Evolutionary conservation across 2,329 filamentous ascomycete species (phyloP).

Genomic region (Alternaria sp.): DNA sequence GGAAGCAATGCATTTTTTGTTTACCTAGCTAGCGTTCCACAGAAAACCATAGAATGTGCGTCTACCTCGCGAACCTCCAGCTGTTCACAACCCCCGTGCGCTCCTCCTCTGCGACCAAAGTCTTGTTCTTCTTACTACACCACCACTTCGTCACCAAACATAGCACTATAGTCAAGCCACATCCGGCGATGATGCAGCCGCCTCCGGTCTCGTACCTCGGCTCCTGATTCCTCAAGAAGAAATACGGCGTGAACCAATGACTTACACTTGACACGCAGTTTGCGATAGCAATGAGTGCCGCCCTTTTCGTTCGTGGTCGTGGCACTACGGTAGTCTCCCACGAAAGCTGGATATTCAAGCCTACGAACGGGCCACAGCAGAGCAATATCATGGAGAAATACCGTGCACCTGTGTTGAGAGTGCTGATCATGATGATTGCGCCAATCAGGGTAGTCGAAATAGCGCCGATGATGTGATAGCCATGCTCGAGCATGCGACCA

Average conservation of each 20-base stretch:
- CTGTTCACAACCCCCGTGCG: neutral
- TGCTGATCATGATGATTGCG: conserved; percentile 33
- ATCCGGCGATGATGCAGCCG: conserved; percentile 17
- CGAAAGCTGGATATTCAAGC: conserved; percentile 50
- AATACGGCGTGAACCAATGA: conserved; percentile 54
- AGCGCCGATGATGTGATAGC: conserved; percentile 34
- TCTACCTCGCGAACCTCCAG: neutral
- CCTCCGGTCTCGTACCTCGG: conserved; percentile 17
- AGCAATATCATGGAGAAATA: conserved; percentile 41
- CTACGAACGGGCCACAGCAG: conserved; percentile 46
- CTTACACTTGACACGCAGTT: conserved; percentile 49
- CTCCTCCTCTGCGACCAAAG: conserved; percentile 3
- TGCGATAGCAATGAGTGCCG: conserved; percentile 53
- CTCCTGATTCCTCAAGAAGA: conserved; percentile 30
- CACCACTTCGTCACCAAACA: conserved; percentile 1
- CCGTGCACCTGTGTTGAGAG: conserved; percentile 36
- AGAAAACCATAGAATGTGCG: too few relatives aligned
- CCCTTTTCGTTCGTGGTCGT: conserved; percentile 50
- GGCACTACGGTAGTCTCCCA: conserved; percentile 54
- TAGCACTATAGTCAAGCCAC: neutral
- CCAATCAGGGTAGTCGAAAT: conserved; percentile 27
- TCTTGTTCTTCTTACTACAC: conserved; percentile 9
- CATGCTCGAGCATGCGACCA: conserved; percentile 37
- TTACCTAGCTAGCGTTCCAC: too few relatives aligned
- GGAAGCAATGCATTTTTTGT: too few relatives aligned